phyloP scores from a whole-genome alignment of 2,329 filamentous ascomycete species.

The Harringtonia aguacate region DNA sequence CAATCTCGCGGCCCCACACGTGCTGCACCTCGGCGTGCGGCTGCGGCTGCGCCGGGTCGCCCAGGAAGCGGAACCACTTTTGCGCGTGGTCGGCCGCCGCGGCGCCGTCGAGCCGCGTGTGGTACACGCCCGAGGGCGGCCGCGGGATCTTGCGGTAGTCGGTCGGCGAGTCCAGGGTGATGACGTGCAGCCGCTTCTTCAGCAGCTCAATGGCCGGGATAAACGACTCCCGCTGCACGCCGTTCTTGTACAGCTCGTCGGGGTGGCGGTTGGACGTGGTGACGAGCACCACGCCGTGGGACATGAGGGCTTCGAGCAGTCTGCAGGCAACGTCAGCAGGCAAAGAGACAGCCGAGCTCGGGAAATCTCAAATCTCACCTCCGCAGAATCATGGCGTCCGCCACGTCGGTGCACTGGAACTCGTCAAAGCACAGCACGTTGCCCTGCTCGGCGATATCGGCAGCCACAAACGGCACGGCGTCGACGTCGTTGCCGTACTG shows the following conservation, averaged over 20 bases:
- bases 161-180: constrained; percentile 89
- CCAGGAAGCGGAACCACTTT: constrained; percentile 92
- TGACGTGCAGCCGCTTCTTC: constrained; percentile 71
- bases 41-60: constrained; percentile 64
- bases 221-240: constrained; percentile 91
- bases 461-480: constrained; percentile 81
- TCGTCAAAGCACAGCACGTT: constrained; percentile 96
- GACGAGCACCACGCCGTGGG: constrained; percentile 89
- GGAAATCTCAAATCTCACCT: constrained; percentile 31
- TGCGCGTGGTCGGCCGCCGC: constrained; percentile 72
- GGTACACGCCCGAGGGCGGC: constrained; percentile 87
- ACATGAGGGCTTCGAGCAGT: constrained; percentile 83
- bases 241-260: constrained; percentile 94
- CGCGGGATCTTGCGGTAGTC: constrained; percentile 97
- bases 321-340: constrained; percentile 25
- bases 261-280: constrained; percentile 97
- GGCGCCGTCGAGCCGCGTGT: constrained; percentile 71
- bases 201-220: constrained; percentile 90
- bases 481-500: constrained; percentile 82
- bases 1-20: constrained; percentile 88
- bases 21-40: constrained; percentile 69
- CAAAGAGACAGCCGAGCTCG: background rate
- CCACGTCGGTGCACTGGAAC: constrained; percentile 97
- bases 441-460: constrained; percentile 78
- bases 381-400: constrained; percentile 94